Base-by-base conservation (phyloP, 768 basidiomycete species). In the Hericium erinaceus region DNA sequence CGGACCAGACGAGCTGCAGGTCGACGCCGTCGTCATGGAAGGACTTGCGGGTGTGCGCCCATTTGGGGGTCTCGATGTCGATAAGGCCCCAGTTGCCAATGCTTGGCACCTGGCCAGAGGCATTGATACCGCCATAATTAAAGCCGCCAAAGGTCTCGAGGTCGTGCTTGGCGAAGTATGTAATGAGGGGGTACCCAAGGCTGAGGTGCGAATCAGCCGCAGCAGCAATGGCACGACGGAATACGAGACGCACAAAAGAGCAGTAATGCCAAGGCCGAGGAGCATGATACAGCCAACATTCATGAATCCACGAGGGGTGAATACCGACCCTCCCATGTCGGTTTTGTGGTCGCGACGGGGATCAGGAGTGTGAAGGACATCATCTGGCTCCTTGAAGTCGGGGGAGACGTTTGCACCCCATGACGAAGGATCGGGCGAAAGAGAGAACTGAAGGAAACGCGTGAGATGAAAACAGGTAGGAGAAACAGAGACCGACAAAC, bases 1-100 rank as follows among this genome's bases (percentile, higher is more conserved):
- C 93, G 52, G 87, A 89, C 67, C 91, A 95, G 4, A 92, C 82
- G 13, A 95, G 77, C 58, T 85, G 82, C 72, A 86, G 65, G 64
- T 78, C 54, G 57, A 78, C 81, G 49, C 73, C 70, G 4, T 87
- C 84, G 61, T 90, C 85, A 39, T 74, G 73, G 64, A 82, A 76
- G 4, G 84, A 82, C 0, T 76, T 26, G 64, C 80, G 75, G 57
- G 72, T 73, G 72, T 81, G 76, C 9, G 74, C 86, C 0, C 78
- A 75, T 57, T 75, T 59, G 2, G 93, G 80, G 0, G 82, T 85
- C 59, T 85, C 76, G 37, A 75, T 54, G 66, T 84, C 84, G 66
- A 83, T 79, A 56, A 83, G 79, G 52, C 76, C 77, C 67, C 78
- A 67, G 54, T 3, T 41, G 18, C 44, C 38, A 7, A 2, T 46